Evolutionary conservation across 2,329 filamentous ascomycete genomes (phyloP), one percentile per base, ranked within the genome.

Genomic region (Scorias spongiosa): DNA sequence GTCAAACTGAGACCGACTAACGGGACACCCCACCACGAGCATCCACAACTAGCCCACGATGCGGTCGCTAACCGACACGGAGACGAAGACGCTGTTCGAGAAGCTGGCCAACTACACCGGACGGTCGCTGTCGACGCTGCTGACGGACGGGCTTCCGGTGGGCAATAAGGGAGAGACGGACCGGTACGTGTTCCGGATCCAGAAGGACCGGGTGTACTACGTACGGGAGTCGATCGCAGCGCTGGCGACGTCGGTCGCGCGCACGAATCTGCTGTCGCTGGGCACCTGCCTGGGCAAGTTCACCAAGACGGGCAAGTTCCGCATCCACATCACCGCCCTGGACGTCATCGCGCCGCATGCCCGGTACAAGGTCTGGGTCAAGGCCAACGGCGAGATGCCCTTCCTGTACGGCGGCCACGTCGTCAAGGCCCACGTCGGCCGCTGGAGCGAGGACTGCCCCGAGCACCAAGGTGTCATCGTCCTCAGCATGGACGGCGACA

Each of bases 341-440:
- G 82, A 87, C 50, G 76, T 95, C 50, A 81, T 98, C 52, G 84
- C 88, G 45, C 81, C 85, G 51, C 86, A 95, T 63, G 89, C 89
- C 39, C 74, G 91, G 47, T 93, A 94, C 68, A 96, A 96, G 76
- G 80, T 96, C 54, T 96, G 88, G 87, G 81, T 98, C 53, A 93
- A 93, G 66, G 76, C 80, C 47, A 96, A 96, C 66, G 91, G 91
- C 53, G 88, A 93, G 58, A 94, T 95, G 87, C 89, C 91, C 1
- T 96, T 93, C 63, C 68, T 98, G 40, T 98, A 96, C 65, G 91
- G 91, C 43, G 84, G 85, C 45, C 88, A 96, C 63, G 73, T 93
- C 42, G 77, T 93, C 53, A 85, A 85, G 63, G 82, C 81, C 29
- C 82, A 87, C 61, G 76, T 91, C 14, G 85, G 85, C 15, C 69